A percentile compares a stretch with the other conserved stretches of the same genome.
These are phyloP conservation scores for Fraxinus pennsylvanica DNA, from an alignment of 257 asterid genomes.

Conservation along the genomic window DNA sequence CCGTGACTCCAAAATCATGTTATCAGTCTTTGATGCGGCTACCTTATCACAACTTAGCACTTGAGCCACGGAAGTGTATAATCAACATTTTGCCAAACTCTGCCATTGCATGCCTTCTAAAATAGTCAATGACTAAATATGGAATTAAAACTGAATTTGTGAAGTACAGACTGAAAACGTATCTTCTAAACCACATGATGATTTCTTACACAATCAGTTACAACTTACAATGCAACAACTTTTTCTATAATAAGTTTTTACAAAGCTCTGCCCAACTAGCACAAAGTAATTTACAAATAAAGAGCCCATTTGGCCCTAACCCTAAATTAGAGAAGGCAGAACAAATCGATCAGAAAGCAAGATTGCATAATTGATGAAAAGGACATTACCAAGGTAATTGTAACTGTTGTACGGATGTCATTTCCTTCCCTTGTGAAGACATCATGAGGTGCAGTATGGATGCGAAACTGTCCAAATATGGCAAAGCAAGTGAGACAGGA, in stretches of 20 bases:
- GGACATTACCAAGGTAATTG: slow-evolving; percentile 72
- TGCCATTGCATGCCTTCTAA: not conserved
- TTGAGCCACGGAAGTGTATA: not conserved
- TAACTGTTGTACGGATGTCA: slow-evolving; percentile 76
- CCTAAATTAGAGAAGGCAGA: not conserved
- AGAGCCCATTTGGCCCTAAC: not conserved
- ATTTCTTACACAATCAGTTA: not conserved
- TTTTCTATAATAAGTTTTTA: too few relatives aligned
- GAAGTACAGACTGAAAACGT: too few relatives aligned
- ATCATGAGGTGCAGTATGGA: slow-evolving; percentile 90
- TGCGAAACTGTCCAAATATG: slow-evolving; percentile 61
- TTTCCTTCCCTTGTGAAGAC: slow-evolving; percentile 84
- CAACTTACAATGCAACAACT: too few relatives aligned
- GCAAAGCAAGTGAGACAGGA: not conserved
- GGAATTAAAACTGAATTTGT: too few relatives aligned
- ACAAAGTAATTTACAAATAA: not conserved
- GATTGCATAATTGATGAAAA: not conserved
- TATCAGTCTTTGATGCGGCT: not conserved
- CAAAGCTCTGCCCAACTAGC: not conserved
- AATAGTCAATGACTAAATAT: not conserved
- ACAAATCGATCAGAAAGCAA: not conserved
- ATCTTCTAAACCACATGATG: not conserved
- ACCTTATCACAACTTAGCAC: not conserved
- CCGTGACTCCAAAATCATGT: not conserved
- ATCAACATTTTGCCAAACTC: not conserved